Conservation (phyloP, 345 rosid species). For the Nephelium lappaceum region DNA sequence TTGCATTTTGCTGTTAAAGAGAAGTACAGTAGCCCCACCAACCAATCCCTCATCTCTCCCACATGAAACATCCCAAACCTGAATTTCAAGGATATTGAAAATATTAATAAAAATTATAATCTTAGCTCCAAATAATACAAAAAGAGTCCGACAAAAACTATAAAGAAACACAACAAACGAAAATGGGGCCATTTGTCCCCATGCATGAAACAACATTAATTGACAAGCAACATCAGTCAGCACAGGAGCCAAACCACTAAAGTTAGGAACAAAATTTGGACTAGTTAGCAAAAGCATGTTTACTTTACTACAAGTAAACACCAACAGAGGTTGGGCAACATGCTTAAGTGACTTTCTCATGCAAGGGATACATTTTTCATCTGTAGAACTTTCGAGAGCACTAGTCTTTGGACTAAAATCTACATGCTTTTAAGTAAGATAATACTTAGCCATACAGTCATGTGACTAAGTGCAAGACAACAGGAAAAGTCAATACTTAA, state of each 20-base stretch:
- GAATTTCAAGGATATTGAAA: conserved; percentile 13
- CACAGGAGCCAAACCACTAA: neutral
- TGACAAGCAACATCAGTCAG: conserved; percentile 7
- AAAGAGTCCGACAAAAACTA: neutral
- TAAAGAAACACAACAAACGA: neutral
- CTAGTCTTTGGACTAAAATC: neutral
- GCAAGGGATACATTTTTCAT: neutral
- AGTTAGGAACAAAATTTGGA: neutral
- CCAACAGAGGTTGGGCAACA: neutral
- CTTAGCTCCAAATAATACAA: conserved; percentile 11
- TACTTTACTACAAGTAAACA: neutral
- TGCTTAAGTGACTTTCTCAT: neutral
- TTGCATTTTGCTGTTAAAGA: conserved; percentile 85
- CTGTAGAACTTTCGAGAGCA: neutral
- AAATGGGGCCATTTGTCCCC: neutral
- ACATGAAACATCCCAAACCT: conserved; percentile 97
- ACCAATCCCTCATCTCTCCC: conserved; percentile 83
- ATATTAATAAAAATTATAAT: neutral
- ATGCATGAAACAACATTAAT: conserved; percentile 10
- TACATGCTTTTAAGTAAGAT: no score
- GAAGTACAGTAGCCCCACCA: conserved; percentile 92
- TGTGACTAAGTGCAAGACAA: neutral
- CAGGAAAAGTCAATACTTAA: neutral
- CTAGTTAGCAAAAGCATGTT: neutral
- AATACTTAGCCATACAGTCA: neutral